These are phyloP conservation scores for Penicillium palitans DNA, from an alignment of 2,329 filamentous ascomycete genomes.

Conservation along the genomic window DNA sequence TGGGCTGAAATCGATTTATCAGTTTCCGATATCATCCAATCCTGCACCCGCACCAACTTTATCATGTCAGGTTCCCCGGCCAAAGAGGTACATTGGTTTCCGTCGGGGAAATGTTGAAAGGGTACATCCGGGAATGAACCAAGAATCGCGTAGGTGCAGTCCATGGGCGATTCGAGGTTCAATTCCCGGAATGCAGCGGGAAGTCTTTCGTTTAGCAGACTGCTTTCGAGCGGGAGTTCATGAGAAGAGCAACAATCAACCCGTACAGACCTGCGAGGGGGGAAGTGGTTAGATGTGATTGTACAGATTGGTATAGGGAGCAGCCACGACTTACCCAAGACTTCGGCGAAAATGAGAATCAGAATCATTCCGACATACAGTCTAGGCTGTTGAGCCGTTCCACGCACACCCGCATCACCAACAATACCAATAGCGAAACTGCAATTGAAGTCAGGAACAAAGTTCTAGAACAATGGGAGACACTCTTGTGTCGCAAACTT, in stretches of 20 bases:
- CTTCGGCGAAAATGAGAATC: constrained; percentile 99
- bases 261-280: constrained; percentile 81
- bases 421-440: constrained; percentile 84
- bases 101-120: constrained; percentile 7
- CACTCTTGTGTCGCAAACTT: constrained; percentile 24
- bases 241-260: constrained; percentile 96
- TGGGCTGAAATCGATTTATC: constrained; percentile 21
- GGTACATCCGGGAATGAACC: constrained; percentile 8
- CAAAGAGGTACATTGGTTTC: constrained; percentile 5
- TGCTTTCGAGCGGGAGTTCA: constrained; percentile 90
- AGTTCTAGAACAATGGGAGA: background rate
- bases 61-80: constrained; percentile 10
- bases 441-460: constrained; percentile 14
- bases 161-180: constrained; percentile 15
- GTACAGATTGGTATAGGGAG: constrained; percentile 9
- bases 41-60: constrained; percentile 15
- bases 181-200: constrained; percentile 12
- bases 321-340: constrained; percentile 69
- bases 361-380: constrained; percentile 97
- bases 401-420: constrained; percentile 57
- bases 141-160: constrained; percentile 8
- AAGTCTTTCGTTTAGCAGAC: constrained; percentile 53
- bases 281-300: constrained; percentile 26
- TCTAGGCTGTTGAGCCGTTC: constrained; percentile 54
- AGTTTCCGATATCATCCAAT: constrained; percentile 21